Conservation (phyloP, 176 grass and related monocot genomes). For the Tillandsia fasciculata region DNA sequence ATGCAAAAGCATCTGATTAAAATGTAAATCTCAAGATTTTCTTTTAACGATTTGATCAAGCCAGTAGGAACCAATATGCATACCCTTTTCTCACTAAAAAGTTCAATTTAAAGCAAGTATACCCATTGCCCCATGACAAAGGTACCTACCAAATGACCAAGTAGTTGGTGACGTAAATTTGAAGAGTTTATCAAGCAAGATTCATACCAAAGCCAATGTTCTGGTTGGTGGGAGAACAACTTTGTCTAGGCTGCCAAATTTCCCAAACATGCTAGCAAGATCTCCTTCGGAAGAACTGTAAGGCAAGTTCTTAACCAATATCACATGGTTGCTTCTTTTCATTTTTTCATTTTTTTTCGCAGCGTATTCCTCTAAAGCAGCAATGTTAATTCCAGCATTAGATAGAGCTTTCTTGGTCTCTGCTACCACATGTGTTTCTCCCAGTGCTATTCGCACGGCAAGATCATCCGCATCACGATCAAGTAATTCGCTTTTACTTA, state of each 20-base stretch:
- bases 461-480: constrained; percentile 85
- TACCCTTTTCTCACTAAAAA: too few relatives aligned
- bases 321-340: constrained; percentile 91
- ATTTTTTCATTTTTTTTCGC: constrained; percentile 58
- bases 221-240: constrained; percentile 72
- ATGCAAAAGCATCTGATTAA: too few relatives aligned
- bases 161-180: not conserved
- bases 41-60: too few relatives aligned
- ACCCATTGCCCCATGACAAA: too few relatives aligned
- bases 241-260: constrained; percentile 77
- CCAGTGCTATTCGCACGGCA: constrained; percentile 74
- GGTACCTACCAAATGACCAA: not conserved
- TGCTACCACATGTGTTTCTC: constrained; percentile 70
- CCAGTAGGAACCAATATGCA: too few relatives aligned
- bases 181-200: not conserved
- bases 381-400: constrained; percentile 70
- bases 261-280: constrained; percentile 63
- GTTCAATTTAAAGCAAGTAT: too few relatives aligned
- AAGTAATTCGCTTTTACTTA: constrained; percentile 75
- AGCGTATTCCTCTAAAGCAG: constrained; percentile 69
- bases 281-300: constrained; percentile 74
- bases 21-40: too few relatives aligned
- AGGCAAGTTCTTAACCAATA: constrained; percentile 89
- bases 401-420: constrained; percentile 87
- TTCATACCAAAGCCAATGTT: constrained; percentile 85